Evolutionary conservation across 1,284 basidiomycete species (phyloP), one percentile per base, ranked within the genome.

Genomic region (Mycena citricolor): DNA sequence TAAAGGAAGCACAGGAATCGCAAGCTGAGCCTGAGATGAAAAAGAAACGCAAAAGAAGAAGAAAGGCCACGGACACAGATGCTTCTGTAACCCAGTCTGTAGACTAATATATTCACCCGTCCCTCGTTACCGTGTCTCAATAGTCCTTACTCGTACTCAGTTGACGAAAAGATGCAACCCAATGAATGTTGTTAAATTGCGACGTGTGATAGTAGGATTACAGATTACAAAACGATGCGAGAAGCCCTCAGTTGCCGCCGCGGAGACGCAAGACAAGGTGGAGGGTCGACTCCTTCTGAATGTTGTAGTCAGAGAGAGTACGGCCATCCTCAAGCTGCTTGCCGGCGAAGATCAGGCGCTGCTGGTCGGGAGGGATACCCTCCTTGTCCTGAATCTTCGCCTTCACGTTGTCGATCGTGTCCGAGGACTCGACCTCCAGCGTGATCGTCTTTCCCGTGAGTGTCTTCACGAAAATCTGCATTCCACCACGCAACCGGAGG

Each of bases 361-460:
- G n/a, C n/a, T n/a, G n/a, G n/a, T n/a, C n/a, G n/a, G n/a, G n/a
- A n/a, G n/a, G n/a, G n/a, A n/a, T n/a, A n/a, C n/a, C n/a, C n/a
- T n/a, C n/a, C n/a, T n/a, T n/a, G n/a, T n/a, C n/a, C n/a, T n/a
- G n/a, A n/a, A n/a, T n/a, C n/a, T n/a, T n/a, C n/a, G n/a, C n/a
- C n/a, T n/a, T n/a, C n/a, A n/a, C n/a, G n/a, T n/a, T n/a, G n/a
- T n/a, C n/a, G n/a, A n/a, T n/a, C n/a, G n/a, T n/a, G n/a, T 71
- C 21, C 86, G 83, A 88, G 0, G 88, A 90, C 68, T 93, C 90
- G 8, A 94, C 90, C 68, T 93, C 90, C 23, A 93, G 74, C n/a
- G 91, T 94, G 67, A 95, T 94, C 13, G 91, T 94, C 81, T 94
- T 95, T 36, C 92, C 92, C 13, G 92, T 94, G 47, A 94, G 71